Conservation (phyloP, 108 stramenopile species). For the Nitzschia inconspicua region DNA sequence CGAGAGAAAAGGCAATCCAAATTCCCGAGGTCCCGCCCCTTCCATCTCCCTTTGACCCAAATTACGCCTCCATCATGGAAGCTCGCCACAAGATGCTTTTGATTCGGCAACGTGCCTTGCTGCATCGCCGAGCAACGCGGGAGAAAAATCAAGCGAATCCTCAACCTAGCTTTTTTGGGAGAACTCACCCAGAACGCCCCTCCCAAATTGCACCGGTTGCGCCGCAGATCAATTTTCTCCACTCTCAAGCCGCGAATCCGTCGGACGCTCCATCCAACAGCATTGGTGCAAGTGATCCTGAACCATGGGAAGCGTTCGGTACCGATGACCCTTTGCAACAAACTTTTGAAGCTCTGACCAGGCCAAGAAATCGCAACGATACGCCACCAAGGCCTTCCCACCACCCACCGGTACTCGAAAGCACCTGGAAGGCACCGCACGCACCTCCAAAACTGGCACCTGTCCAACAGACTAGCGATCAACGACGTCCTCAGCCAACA, state of each 20-base stretch:
- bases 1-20: too few species aligned
- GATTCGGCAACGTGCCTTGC: constrained; percentile 19
- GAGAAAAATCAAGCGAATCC: not conserved
- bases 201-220: not conserved
- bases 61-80: constrained; percentile 27
- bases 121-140: constrained; percentile 4
- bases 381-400: not conserved
- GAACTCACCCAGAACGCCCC: constrained; percentile 3
- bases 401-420: not conserved
- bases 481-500: not conserved
- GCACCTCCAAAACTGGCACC: not conserved
- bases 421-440: not conserved
- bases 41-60: constrained; percentile 22
- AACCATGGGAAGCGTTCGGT: not conserved
- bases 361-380: not conserved
- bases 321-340: not conserved
- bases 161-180: constrained; percentile 15
- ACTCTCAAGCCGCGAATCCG: not conserved
- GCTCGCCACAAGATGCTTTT: constrained; percentile 25
- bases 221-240: not conserved
- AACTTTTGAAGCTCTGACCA: not conserved
- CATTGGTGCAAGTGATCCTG: not conserved
- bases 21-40: not conserved
- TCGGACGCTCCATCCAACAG: not conserved
- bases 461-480: not conserved